Percentiles rank a stretch among this genome's conserved stretches.
Conservation (phyloP, 1,139 yeast species). For the Candida tetrigidarum region DNA sequence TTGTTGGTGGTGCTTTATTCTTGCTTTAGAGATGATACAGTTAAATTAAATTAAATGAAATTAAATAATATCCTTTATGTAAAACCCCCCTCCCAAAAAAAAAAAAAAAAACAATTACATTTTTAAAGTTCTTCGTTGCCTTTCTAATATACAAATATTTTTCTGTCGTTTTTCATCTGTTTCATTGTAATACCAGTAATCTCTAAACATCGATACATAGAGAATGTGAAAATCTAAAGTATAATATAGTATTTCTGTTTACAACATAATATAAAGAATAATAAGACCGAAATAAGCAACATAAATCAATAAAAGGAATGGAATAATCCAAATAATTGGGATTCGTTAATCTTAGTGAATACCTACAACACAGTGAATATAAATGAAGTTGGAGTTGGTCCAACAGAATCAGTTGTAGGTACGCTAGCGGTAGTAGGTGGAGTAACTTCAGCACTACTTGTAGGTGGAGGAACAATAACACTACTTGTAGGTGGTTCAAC, state of each 20-base stretch:
- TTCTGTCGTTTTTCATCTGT: not conserved
- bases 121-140: not conserved
- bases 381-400: not conserved
- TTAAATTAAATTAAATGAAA: not conserved
- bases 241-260: not conserved
- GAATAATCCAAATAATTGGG: not conserved
- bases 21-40: constrained; percentile 2
- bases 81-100: too few relatives aligned
- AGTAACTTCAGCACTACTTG: too few relatives aligned
- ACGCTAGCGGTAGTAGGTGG: too few relatives aligned
- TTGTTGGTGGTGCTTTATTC: constrained; percentile 26
- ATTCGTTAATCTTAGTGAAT: not conserved
- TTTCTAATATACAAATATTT: not conserved
- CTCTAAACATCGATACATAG: too few relatives aligned
- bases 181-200: too few relatives aligned
- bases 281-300: not conserved
- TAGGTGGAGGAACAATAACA: not conserved
- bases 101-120: too few relatives aligned
- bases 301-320: not conserved
- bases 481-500: too few relatives aligned
- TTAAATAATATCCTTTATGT: constrained; percentile 1
- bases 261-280: not conserved
- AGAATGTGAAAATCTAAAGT: too few relatives aligned
- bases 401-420: not conserved
- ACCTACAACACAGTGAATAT: too few relatives aligned